These are phyloP conservation scores for Caryopteris hybrid DNA, from an alignment of 305 asterid genomes.

Conservation along the genomic window DNA sequence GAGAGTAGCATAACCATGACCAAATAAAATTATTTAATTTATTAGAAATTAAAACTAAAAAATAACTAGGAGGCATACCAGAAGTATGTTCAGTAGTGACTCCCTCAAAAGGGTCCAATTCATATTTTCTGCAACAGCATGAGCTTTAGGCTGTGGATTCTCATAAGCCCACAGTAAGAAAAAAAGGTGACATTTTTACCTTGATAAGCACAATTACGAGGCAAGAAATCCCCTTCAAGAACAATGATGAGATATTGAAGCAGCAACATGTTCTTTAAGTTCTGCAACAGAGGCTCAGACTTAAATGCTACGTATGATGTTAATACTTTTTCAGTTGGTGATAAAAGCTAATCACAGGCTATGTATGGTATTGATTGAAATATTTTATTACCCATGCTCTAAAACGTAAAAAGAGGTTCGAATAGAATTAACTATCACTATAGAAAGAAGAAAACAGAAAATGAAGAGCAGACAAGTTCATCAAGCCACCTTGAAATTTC, in stretches of 20 bases:
- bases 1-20: background rate
- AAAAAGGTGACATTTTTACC: slow-evolving; percentile 36
- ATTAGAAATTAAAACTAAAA: background rate
- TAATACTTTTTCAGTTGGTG: background rate
- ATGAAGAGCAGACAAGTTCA: background rate
- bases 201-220: slow-evolving; percentile 51
- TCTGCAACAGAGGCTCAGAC: slow-evolving; percentile 42
- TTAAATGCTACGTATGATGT: background rate
- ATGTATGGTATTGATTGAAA: no score
- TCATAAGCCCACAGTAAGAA: background rate
- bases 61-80: slow-evolving; percentile 47
- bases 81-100: slow-evolving; percentile 62
- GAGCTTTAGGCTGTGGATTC: slow-evolving; percentile 8
- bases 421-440: background rate
- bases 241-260: slow-evolving; percentile 74
- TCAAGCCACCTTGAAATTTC: background rate
- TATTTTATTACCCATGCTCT: no score
- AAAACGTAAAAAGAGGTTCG: no score
- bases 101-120: slow-evolving; percentile 72
- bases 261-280: slow-evolving; percentile 63
- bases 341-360: no score
- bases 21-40: background rate
- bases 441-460: background rate
- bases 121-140: slow-evolving; percentile 52
- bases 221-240: slow-evolving; percentile 70